Conservation (phyloP, 2,329 filamentous ascomycete species). For the Colletotrichum costaricense region DNA sequence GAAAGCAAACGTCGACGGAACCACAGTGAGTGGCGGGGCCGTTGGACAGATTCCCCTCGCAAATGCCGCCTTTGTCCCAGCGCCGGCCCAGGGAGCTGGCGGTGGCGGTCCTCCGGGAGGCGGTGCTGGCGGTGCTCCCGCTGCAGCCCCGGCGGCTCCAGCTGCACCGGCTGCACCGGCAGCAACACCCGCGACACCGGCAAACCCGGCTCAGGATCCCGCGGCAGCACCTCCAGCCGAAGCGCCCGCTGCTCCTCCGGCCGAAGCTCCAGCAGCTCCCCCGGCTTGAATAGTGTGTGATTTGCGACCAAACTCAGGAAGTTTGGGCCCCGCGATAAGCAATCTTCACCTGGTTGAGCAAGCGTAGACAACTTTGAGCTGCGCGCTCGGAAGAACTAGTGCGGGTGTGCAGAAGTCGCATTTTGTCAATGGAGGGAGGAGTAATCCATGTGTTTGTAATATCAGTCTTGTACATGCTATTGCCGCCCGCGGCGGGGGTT, state of each 20-base stretch:
- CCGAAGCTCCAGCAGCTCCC: background rate
- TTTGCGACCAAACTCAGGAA: background rate
- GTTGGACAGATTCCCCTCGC: slow-evolving; percentile 44
- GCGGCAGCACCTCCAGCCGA: background rate
- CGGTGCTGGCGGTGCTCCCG: background rate
- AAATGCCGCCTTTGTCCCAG: slow-evolving; percentile 43
- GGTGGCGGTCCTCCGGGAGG: slow-evolving; percentile 2
- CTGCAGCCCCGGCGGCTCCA: background rate
- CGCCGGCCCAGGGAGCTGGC: slow-evolving; percentile 35
- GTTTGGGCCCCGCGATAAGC: background rate
- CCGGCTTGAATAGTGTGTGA: background rate
- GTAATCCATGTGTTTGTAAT: slow-evolving; percentile 23
- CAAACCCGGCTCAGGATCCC: background rate
- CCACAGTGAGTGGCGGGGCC: slow-evolving; percentile 41
- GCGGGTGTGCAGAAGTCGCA: background rate
- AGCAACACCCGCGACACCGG: background rate
- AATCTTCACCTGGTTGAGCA: background rate
- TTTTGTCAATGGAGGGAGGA: background rate
- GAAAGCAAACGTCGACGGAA: slow-evolving; percentile 42
- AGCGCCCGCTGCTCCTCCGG: background rate
- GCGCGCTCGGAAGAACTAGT: no score
- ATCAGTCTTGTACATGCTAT: slow-evolving; percentile 1
- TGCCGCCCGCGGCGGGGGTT: background rate
- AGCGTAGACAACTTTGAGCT: background rate
- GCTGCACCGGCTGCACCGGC: slow-evolving; percentile 3